These are phyloP conservation scores for Sporisorium iseilematis-ciliati DNA, from an alignment of 1,284 basidiomycete species.

Conservation along the genomic window DNA sequence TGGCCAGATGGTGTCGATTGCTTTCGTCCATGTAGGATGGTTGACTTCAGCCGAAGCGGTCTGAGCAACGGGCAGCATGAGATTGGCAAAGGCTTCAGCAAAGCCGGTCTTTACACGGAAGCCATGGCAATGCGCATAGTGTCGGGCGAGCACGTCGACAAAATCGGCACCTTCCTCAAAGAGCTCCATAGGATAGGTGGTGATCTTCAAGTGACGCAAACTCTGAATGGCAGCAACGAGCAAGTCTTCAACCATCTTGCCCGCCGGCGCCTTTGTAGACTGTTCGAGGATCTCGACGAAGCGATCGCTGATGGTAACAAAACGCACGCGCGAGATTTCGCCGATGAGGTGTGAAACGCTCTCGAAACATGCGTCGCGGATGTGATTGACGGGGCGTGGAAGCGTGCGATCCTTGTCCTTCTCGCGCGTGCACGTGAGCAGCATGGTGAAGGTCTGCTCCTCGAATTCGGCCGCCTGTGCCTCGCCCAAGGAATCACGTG, in stretches of 20 bases:
- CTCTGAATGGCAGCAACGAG: slow-evolving; percentile 62
- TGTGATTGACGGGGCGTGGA: slow-evolving; percentile 36
- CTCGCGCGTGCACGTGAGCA: slow-evolving; percentile 59
- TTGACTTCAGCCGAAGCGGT: slow-evolving; percentile 96
- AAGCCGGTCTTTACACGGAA: slow-evolving; percentile 85
- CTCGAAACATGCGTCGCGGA: slow-evolving; percentile 62
- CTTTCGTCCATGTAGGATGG: slow-evolving; percentile 92
- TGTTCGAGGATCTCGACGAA: slow-evolving; percentile 64
- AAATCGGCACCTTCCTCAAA: slow-evolving; percentile 96
- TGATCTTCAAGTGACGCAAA: slow-evolving; percentile 64
- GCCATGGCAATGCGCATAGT: slow-evolving; percentile 87
- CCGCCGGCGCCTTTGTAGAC: slow-evolving; percentile 47
- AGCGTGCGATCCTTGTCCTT: slow-evolving; percentile 53
- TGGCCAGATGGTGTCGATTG: slow-evolving; percentile 85
- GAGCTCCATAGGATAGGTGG: slow-evolving; percentile 86
- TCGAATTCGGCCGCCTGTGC: slow-evolving; percentile 50
- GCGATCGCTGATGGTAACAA: slow-evolving; percentile 63
- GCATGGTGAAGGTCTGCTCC: slow-evolving; percentile 58
- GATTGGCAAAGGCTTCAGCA: slow-evolving; percentile 82
- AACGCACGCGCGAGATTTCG: slow-evolving; percentile 58
- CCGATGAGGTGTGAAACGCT: slow-evolving; percentile 61
- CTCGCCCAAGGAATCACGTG: slow-evolving; percentile 34
- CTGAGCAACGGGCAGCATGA: slow-evolving; percentile 89
- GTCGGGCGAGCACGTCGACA: slow-evolving; percentile 82
- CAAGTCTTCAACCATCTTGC: slow-evolving; percentile 61